phyloP scores from a whole-genome alignment of 108 stramenopile genomes.

The Stephanodiscus minutulus region DNA sequence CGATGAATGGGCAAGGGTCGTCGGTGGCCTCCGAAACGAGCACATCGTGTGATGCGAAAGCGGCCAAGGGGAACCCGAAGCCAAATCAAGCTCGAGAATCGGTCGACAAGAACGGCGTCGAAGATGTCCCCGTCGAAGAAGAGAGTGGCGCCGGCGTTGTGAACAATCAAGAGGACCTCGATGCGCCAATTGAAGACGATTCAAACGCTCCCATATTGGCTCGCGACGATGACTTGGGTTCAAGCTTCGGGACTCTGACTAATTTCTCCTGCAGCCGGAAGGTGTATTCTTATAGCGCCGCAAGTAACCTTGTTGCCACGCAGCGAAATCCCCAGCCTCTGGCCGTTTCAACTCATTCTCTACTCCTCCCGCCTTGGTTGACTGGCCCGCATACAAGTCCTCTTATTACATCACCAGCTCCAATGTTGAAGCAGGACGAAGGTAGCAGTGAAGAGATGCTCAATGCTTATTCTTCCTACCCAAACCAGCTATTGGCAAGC shows the following conservation, averaged over 20 bases:
- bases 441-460: background rate
- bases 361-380: background rate
- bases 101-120: background rate
- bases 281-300: background rate
- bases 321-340: background rate
- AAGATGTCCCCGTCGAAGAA: background rate
- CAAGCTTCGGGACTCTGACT: conserved; percentile 1
- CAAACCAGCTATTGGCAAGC: background rate
- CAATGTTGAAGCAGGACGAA: conserved; percentile 1
- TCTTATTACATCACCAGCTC: background rate
- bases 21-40: background rate
- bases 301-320: background rate
- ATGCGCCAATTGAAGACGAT: conserved; percentile 10
- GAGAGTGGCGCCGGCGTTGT: background rate
- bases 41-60: background rate
- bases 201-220: conserved; percentile 33
- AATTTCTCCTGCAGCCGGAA: conserved; percentile 2
- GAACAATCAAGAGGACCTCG: conserved; percentile 7
- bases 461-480: background rate
- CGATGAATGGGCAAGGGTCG: conserved; percentile 7
- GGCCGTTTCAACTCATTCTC: background rate
- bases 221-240: conserved; percentile 31
- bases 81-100: background rate
- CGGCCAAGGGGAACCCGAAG: background rate
- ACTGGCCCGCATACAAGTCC: background rate